Evolutionary conservation across 23 red algal genomes (phyloP).

Genomic region (Gracilaria vermiculophylla): DNA sequence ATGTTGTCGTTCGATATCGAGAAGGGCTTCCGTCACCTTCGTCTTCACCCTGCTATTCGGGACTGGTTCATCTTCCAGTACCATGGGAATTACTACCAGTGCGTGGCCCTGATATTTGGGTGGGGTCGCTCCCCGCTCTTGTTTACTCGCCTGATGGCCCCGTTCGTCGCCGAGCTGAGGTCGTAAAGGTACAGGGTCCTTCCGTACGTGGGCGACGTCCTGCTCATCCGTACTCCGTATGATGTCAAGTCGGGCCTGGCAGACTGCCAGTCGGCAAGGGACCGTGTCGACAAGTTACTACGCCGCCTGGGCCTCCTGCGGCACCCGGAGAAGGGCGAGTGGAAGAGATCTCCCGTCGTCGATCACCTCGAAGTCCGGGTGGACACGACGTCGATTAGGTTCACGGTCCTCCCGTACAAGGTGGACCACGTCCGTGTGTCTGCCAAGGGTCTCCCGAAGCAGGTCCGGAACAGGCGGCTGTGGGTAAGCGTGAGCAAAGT

Average conservation of each 20-base stretch:
- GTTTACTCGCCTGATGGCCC: slow-evolving; percentile 35
- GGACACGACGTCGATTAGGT: not conserved
- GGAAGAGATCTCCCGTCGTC: not conserved
- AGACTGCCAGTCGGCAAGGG: not conserved
- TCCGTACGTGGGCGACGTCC: slow-evolving; percentile 33
- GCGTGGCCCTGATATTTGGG: slow-evolving; percentile 14
- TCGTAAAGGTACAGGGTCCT: not conserved
- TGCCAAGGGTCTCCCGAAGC: not conserved
- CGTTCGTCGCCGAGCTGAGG: not conserved
- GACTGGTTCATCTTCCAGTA: slow-evolving; percentile 48
- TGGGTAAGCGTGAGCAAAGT: not conserved
- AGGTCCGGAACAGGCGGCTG: not conserved
- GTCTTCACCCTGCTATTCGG: slow-evolving; percentile 3
- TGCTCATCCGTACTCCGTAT: not conserved
- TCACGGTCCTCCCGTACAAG: not conserved
- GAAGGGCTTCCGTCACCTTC: slow-evolving; percentile 23
- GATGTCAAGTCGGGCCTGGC: not conserved
- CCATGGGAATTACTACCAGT: not conserved
- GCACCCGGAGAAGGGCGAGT: not conserved
- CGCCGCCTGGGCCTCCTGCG: not conserved
- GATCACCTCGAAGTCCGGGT: not conserved
- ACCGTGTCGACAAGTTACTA: not conserved
- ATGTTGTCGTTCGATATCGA: slow-evolving; percentile 11
- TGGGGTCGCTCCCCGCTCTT: not conserved
- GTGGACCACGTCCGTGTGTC: not conserved